Evolutionary conservation across 2,329 filamentous ascomycete genomes (phyloP).

Genomic region (Ascomycota sp.): DNA sequence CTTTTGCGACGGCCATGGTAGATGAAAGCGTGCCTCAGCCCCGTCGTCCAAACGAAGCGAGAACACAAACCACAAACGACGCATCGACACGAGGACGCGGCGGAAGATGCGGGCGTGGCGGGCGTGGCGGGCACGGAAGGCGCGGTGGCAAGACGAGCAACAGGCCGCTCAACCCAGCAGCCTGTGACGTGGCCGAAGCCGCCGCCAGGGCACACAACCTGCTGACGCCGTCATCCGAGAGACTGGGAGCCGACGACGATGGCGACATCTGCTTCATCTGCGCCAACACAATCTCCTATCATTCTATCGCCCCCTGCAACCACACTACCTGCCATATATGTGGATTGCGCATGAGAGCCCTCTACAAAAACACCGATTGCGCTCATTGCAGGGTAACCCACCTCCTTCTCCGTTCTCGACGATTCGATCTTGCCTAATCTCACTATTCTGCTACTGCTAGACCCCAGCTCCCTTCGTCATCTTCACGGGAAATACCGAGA

Average conservation of each 20-base stretch:
- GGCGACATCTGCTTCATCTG: constrained; percentile 93
- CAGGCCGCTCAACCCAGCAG: too few relatives aligned
- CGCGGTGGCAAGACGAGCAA: too few relatives aligned
- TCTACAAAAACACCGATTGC: constrained; percentile 92
- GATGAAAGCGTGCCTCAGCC: too few relatives aligned
- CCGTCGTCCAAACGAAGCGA: too few relatives aligned
- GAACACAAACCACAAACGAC: too few relatives aligned
- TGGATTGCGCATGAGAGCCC: constrained; percentile 64
- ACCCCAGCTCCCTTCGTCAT: constrained; percentile 62
- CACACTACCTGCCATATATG: constrained; percentile 95
- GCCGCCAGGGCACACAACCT: too few relatives aligned
- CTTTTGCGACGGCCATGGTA: too few relatives aligned
- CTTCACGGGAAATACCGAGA: constrained; percentile 68
- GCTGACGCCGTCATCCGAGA: too few relatives aligned
- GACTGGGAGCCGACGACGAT: constrained; percentile 25
- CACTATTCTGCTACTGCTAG: constrained; percentile 9
- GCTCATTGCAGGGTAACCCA: constrained; percentile 68
- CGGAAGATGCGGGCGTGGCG: too few relatives aligned
- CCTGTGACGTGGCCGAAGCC: too few relatives aligned
- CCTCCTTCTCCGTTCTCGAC: background rate
- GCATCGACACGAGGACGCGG: too few relatives aligned
- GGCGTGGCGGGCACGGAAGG: too few relatives aligned
- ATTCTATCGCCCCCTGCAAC: constrained; percentile 80
- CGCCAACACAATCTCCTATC: constrained; percentile 69
- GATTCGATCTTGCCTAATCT: background rate